Evolutionary conservation across 1,139 yeast genomes (phyloP).

Genomic region (Suzukiozyma palmioleophila): DNA sequence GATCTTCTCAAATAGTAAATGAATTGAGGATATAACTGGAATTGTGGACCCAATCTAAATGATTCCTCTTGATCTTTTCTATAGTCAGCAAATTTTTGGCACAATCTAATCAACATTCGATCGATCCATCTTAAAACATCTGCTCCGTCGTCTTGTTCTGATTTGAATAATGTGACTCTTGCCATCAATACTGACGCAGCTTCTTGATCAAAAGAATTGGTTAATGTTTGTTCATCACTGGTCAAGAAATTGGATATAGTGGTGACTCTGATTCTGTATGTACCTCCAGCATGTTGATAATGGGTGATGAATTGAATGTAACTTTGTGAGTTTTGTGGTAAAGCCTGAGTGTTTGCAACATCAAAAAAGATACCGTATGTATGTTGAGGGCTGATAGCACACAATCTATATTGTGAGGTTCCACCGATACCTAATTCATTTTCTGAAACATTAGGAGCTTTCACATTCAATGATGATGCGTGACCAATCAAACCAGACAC

Average conservation of each 20-base stretch:
- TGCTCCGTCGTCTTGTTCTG: conserved; percentile 64
- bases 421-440: conserved; percentile 93
- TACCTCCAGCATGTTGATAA: conserved; percentile 77
- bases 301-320: conserved; percentile 70
- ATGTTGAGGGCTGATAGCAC: conserved; percentile 80
- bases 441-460: conserved; percentile 76
- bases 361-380: conserved; percentile 88
- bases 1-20: conserved; percentile 95
- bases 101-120: conserved; percentile 46
- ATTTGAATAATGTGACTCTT: conserved; percentile 85
- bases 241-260: conserved; percentile 70
- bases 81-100: conserved; percentile 50
- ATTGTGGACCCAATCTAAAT: conserved; percentile 45
- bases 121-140: conserved; percentile 52
- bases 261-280: conserved; percentile 86
- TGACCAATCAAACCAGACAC: conserved; percentile 93
- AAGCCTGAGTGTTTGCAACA: conserved; percentile 54
- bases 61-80: conserved; percentile 45
- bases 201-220: conserved; percentile 90
- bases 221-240: conserved; percentile 43
- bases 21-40: conserved; percentile 78
- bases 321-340: conserved; percentile 48
- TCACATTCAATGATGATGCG: conserved; percentile 68
- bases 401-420: conserved; percentile 80
- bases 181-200: conserved; percentile 98